Evolutionary conservation across 2,329 filamentous ascomycete genomes (phyloP), one percentile per base, ranked within the genome.

Genomic region (Exophiala viscosa): DNA sequence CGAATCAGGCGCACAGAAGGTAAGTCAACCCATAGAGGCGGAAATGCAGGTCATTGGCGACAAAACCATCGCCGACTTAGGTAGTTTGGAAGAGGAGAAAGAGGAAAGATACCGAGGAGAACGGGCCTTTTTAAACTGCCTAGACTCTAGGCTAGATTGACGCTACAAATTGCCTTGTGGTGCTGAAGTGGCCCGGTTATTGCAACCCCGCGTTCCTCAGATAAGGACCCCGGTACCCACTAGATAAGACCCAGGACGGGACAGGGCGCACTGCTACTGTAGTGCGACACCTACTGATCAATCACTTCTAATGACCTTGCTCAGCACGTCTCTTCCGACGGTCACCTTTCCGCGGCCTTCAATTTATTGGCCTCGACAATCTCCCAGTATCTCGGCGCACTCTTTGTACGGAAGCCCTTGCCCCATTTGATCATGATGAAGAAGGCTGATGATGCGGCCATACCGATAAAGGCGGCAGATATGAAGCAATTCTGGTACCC

Each of bases 401-500:
- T 70, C 7, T 58, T 62, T 10, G 61, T 58, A 2, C 70, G 65
- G 50, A 67, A 69, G 9, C 45, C 52, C 50, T 73, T 73, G 14
- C 70, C 70, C 42, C 54, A 71, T 57, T 66, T 65, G 15, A 72
- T 64, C 69, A 73, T 73, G 8, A 69, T 49, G 11, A 73, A 55
- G 53, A 73, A 73, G 1, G 65, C 64, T 4, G 64, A 72, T 2
- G 68, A 64, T 15, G 65, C 68, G 1, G 66, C 68, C 53, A 75
- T 60, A 0, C 67, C 70, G 9, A 62, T 42, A 52, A 74, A 55
- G 5, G 74, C 73, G 0, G 73, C 45, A 70, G 70, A 41, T 68
- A 67, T 0, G 72, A 75, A 52, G 72, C 62, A n/a, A 18, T 60
- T 68, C 40, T 74, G 70, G 23, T 70, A 66, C 0, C 74, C 74